Percentiles rank a stretch among this genome's conserved stretches.
Evolutionary conservation across 345 rosid species (phyloP).

Genomic region (Conringia planisiliqua): DNA sequence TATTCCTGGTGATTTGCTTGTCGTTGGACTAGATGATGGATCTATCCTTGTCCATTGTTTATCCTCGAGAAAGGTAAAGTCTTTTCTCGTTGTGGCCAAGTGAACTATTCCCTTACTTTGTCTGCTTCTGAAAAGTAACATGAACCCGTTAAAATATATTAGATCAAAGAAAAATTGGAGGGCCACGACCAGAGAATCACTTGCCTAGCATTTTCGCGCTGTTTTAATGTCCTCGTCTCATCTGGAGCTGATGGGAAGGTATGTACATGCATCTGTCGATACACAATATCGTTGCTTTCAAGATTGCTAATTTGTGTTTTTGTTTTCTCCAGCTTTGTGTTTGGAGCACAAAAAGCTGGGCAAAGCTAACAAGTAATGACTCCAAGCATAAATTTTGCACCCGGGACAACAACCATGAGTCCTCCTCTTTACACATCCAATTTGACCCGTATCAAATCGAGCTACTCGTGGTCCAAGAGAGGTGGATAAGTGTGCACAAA

Average conservation of each 20-base stretch:
- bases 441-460: slow-evolving; percentile 36
- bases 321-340: slow-evolving; percentile 25
- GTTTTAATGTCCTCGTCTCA: slow-evolving; percentile 28
- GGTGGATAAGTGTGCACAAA: slow-evolving; percentile 12
- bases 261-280: background rate
- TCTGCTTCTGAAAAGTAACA: background rate
- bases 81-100: background rate
- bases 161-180: slow-evolving; percentile 28
- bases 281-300: background rate
- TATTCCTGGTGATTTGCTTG: slow-evolving; percentile 33
- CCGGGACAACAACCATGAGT: slow-evolving; percentile 4
- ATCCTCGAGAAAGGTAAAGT: slow-evolving; percentile 33
- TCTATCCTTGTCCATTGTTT: slow-evolving; percentile 38
- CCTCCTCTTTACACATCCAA: slow-evolving; percentile 10
- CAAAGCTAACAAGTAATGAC: background rate
- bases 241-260: slow-evolving; percentile 35
- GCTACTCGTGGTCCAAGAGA: slow-evolving; percentile 17
- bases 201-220: slow-evolving; percentile 25
- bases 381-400: background rate
- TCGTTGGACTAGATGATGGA: slow-evolving; percentile 35
- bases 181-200: slow-evolving; percentile 34
- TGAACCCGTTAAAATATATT: slow-evolving; percentile 1
- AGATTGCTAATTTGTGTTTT: slow-evolving; percentile 3
- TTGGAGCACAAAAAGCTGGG: slow-evolving; percentile 29
- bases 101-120: background rate